phyloP scores from a whole-genome alignment of 78 protist genomes.

The Dictyostelium firmibasis region DNA sequence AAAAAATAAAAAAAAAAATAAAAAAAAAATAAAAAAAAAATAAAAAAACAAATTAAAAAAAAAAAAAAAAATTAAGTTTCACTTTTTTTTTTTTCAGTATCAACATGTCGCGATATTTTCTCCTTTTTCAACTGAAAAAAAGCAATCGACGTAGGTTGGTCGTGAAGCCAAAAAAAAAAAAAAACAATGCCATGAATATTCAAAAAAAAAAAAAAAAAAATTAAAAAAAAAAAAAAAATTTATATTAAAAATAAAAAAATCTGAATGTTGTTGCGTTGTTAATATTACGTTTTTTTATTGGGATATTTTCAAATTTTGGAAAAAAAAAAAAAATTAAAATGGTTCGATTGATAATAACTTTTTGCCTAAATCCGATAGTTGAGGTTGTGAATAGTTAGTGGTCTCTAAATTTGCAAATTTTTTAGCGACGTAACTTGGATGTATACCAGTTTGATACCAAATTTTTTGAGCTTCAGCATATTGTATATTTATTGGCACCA shows the following conservation, averaged over 20 bases:
- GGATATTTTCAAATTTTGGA: too few relatives aligned
- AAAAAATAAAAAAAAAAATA: background rate
- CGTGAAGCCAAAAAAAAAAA: too few relatives aligned
- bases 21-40: background rate
- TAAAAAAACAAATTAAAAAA: background rate
- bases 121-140: background rate
- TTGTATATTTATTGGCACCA: slow-evolving; percentile 22
- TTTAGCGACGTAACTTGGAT: slow-evolving; percentile 59
- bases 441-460: slow-evolving; percentile 50
- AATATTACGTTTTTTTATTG: too few relatives aligned
- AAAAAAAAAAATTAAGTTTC: background rate
- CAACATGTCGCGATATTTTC: background rate
- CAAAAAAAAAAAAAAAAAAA: too few relatives aligned
- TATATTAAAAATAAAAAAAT: too few relatives aligned
- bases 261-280: too few relatives aligned
- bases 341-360: slow-evolving; percentile 9
- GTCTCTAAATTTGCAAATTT: slow-evolving; percentile 37
- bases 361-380: slow-evolving; percentile 1
- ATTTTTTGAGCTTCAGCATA: slow-evolving; percentile 15
- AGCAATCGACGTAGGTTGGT: background rate
- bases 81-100: too few relatives aligned
- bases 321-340: background rate
- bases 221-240: too few relatives aligned
- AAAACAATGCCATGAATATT: too few relatives aligned
- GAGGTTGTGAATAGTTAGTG: slow-evolving; percentile 12